These are phyloP conservation scores for Fusarium pseudocircinatum DNA, from an alignment of 2,329 filamentous ascomycete species.

Conservation along the genomic window DNA sequence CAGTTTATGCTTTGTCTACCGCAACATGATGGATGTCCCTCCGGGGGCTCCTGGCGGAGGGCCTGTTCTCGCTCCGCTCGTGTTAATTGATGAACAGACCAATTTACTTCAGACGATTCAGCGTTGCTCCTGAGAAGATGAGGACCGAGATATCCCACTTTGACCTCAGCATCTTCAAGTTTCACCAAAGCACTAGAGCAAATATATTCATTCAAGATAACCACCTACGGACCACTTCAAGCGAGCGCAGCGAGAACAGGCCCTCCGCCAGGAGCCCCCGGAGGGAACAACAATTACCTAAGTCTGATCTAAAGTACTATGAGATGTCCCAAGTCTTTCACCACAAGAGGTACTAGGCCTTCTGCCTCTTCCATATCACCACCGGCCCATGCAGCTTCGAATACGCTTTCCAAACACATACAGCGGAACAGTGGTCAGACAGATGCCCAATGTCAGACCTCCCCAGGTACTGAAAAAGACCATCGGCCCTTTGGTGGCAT, in stretches of 20 bases:
- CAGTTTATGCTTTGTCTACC: too few species aligned
- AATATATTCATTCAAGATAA: neutral
- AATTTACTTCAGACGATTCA: too few species aligned
- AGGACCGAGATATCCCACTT: too few species aligned
- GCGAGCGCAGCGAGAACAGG: neutral
- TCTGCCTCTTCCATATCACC: neutral
- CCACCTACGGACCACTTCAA: neutral
- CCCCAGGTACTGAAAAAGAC: constrained; percentile 3
- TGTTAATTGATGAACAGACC: too few species aligned
- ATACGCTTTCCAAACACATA: neutral
- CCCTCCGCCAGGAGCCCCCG: neutral
- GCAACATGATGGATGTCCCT: neutral
- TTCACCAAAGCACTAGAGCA: neutral
- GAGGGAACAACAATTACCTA: neutral
- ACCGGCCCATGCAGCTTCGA: neutral
- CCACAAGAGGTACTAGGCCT: neutral
- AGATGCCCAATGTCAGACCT: neutral
- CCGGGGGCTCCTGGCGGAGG: neutral
- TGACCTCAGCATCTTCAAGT: neutral
- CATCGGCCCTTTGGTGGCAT: neutral
- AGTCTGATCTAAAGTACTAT: neutral
- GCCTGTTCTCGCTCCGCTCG: neutral
- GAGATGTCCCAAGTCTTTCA: too few species aligned
- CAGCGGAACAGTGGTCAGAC: neutral
- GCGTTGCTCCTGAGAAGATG: too few species aligned